These are phyloP conservation scores for Lepidium sativum DNA, from an alignment of 345 rosid genomes.

Conservation along the genomic window DNA sequence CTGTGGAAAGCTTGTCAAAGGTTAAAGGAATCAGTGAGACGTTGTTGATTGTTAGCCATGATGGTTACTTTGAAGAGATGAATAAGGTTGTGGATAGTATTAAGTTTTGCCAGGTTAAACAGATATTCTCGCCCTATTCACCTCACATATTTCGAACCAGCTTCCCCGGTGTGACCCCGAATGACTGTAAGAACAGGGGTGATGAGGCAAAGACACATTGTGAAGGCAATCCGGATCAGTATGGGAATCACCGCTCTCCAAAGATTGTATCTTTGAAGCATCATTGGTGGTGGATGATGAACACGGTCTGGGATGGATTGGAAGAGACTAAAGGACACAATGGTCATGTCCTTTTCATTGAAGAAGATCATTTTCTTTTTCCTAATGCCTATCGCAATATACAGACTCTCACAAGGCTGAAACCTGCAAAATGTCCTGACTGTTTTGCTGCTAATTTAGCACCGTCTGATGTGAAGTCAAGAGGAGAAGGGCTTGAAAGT, in stretches of 20 bases:
- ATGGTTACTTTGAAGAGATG: slow-evolving; percentile 89
- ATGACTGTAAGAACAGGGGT: slow-evolving; percentile 69
- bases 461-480: slow-evolving; percentile 80
- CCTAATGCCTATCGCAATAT: slow-evolving; percentile 93
- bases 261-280: slow-evolving; percentile 92
- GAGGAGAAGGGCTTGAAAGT: slow-evolving; percentile 65
- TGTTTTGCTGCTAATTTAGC: slow-evolving; percentile 95
- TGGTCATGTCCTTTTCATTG: slow-evolving; percentile 87
- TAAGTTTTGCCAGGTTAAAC: slow-evolving; percentile 85
- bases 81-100: slow-evolving; percentile 66
- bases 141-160: slow-evolving; percentile 58
- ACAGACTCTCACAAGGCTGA: slow-evolving; percentile 53
- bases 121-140: slow-evolving; percentile 76
- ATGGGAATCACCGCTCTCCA: slow-evolving; percentile 80
- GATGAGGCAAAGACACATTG: slow-evolving; percentile 48
- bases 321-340: slow-evolving; percentile 52
- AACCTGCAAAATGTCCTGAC: slow-evolving; percentile 65
- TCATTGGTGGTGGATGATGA: slow-evolving; percentile 99
- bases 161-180: slow-evolving; percentile 60
- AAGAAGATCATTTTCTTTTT: slow-evolving; percentile 91
- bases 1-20: slow-evolving; percentile 68
- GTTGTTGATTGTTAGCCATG: slow-evolving; percentile 83
- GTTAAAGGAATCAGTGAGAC: slow-evolving; percentile 87
- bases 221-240: slow-evolving; percentile 82
- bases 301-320: slow-evolving; percentile 91